Evolutionary conservation across 2,329 filamentous ascomycete species (phyloP).

Genomic region (Fusarium humuli): DNA sequence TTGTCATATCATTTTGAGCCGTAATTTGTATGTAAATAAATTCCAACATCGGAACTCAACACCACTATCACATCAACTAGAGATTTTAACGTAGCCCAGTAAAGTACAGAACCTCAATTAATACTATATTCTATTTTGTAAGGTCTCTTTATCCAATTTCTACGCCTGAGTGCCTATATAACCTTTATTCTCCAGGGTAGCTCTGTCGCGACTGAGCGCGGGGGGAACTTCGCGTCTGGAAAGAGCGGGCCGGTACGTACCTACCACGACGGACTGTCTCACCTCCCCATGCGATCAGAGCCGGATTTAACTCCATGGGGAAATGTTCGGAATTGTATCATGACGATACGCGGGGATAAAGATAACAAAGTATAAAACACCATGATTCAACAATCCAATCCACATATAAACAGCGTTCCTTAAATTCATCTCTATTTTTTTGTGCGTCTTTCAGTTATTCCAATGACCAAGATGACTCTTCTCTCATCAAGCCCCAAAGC

Average conservation of each 20-base stretch:
- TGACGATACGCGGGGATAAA: not conserved
- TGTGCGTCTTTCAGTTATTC: fast-evolving
- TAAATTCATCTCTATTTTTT: not conserved
- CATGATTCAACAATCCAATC: not conserved
- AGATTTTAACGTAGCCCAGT: too few relatives aligned
- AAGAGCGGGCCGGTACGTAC: not conserved
- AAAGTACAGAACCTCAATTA: fast-evolving
- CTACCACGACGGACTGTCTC: not conserved
- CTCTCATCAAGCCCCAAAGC: not conserved
- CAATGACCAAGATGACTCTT: constrained; percentile 10
- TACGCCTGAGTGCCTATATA: fast-evolving
- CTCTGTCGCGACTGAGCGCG: not conserved
- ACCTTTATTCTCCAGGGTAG: not conserved
- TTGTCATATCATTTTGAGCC: too few relatives aligned
- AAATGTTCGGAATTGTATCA: constrained; percentile 30
- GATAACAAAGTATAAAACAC: not conserved
- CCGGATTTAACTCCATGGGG: constrained; percentile 28
- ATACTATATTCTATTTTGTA: fast-evolving
- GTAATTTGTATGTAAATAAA: too few relatives aligned
- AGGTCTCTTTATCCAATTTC: not conserved
- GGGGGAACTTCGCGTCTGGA: not conserved
- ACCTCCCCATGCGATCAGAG: constrained; percentile 15
- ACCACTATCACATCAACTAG: too few relatives aligned
- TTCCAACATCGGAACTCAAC: not conserved
- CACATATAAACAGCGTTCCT: not conserved